These are phyloP conservation scores for Fusarium virguliforme DNA, from an alignment of 2,329 filamentous ascomycete species.

Conservation along the genomic window DNA sequence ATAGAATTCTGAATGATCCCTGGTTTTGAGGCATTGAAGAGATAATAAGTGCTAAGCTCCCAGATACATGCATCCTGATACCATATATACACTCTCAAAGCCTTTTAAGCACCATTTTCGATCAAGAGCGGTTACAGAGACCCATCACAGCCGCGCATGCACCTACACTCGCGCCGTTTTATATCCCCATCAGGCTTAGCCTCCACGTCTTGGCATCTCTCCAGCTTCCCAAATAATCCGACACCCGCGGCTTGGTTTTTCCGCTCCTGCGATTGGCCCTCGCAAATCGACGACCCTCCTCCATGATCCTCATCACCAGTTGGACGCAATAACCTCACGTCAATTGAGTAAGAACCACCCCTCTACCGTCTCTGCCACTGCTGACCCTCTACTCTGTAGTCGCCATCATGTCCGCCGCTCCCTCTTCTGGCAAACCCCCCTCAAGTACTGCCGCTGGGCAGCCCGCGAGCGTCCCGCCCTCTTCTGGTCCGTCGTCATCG, in stretches of 20 bases:
- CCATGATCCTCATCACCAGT: conserved; percentile 46
- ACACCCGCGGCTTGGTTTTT: conserved; percentile 53
- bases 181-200: conserved; percentile 31
- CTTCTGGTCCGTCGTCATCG: conserved; percentile 89
- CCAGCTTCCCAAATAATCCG: conserved; percentile 45
- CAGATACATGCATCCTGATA: neutral
- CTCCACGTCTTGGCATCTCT: neutral
- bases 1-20: neutral
- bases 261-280: conserved; percentile 51
- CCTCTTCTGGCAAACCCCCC: conserved; percentile 88
- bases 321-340: conserved; percentile 43
- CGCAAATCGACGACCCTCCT: conserved; percentile 12
- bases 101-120: neutral
- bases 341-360: conserved; percentile 57
- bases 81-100: neutral
- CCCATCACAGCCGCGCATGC: neutral
- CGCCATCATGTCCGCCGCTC: conserved; percentile 71
- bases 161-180: neutral
- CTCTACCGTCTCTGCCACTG: neutral
- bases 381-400: conserved; percentile 20
- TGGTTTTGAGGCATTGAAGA: conserved; percentile 1
- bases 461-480: conserved; percentile 90
- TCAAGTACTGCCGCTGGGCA: conserved; percentile 91
- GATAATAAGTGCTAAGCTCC: neutral
- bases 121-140: neutral